Percentiles rank a stretch among this genome's conserved stretches.
phyloP scores from a whole-genome alignment of 2,329 filamentous ascomycete genomes.

The Colletotrichum simmondsii region DNA sequence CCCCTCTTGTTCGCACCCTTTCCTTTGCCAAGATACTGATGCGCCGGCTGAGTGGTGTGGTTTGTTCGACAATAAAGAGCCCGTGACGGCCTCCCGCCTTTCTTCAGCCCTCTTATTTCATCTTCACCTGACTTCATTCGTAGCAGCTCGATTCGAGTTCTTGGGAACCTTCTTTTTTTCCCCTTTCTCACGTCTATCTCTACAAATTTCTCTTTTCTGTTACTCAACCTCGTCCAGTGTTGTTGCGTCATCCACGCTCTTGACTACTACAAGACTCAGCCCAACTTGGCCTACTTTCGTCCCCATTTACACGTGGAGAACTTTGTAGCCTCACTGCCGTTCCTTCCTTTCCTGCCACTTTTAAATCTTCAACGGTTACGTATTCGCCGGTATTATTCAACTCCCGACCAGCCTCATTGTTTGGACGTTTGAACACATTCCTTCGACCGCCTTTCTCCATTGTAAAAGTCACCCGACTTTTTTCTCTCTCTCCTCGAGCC shows the following conservation, averaged over 20 bases:
- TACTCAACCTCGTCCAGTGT: conserved; percentile 16
- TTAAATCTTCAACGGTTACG: conserved; percentile 22
- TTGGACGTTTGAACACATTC: conserved; percentile 30
- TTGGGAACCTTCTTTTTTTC: conserved; percentile 9
- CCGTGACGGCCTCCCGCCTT: conserved; percentile 30
- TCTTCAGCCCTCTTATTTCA: conserved; percentile 22
- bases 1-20: neutral
- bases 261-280: conserved; percentile 9
- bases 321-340: conserved; percentile 8
- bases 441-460: conserved; percentile 17
- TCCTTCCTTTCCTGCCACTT: conserved; percentile 35
- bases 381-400: conserved; percentile 4
- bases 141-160: conserved; percentile 16
- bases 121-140: conserved; percentile 27
- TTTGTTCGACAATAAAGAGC: conserved; percentile 29
- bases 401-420: conserved; percentile 30
- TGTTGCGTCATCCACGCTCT: conserved; percentile 28
- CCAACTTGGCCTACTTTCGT: conserved; percentile 12
- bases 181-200: conserved; percentile 2
- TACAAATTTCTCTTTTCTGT: conserved; percentile 7
- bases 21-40: neutral
- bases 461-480: conserved; percentile 20
- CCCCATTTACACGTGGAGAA: conserved; percentile 8
- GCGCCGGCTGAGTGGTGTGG: conserved; percentile 7
- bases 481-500: conserved; percentile 12